Evolutionary conservation across 1,284 basidiomycete species (phyloP), one percentile per base, ranked within the genome.

Genomic region (Ganoderma lucidum): DNA sequence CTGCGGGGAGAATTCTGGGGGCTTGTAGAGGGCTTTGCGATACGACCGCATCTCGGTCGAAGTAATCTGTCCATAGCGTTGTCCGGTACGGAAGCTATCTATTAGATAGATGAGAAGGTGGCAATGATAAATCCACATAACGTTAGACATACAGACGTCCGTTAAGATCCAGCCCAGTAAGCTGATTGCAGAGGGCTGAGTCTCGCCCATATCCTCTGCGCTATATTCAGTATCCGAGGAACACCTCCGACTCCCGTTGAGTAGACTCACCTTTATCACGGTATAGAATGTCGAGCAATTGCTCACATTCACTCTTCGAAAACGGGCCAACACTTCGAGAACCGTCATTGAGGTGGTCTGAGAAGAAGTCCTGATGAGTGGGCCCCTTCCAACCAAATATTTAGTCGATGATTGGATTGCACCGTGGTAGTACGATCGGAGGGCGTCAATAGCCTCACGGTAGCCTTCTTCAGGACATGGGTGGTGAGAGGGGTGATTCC

Each of bases 231-330:
- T 17, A 9, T n/a, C 12, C 32, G 6, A 19, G 19, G 17, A 28
- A 51, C 6, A 45, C 37, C 17, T n/a, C 6, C 23, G 3, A 55
- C 6, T 17, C 12, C 12, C 2, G n/a, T 30, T 8, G 2, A 19
- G 6, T 1, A 6, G 19, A 61, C 65, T 42, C 44, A 68, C 77
- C 76, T 75, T 69, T 82, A 77, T 72, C 62, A 73, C 73, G 56
- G 79, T 77, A 64, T 0, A 87, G 74, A 3, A 83, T 75, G 32
- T 76, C 76, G 9, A 83, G 77, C 6, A 87, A 76, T 66, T 88
- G 84, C 71, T 85, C 83, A 63, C 87, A 88, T 77, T 88, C 86
- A 6, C 64, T 61, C 73, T 86, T 87, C 0, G 87, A 87, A 70
- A 88, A 88, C 2, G 86, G 86, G 6, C 83, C 83, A 3, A 80